These are phyloP conservation scores for Euphrasia arctica DNA, from an alignment of 305 asterid species.

Conservation along the genomic window DNA sequence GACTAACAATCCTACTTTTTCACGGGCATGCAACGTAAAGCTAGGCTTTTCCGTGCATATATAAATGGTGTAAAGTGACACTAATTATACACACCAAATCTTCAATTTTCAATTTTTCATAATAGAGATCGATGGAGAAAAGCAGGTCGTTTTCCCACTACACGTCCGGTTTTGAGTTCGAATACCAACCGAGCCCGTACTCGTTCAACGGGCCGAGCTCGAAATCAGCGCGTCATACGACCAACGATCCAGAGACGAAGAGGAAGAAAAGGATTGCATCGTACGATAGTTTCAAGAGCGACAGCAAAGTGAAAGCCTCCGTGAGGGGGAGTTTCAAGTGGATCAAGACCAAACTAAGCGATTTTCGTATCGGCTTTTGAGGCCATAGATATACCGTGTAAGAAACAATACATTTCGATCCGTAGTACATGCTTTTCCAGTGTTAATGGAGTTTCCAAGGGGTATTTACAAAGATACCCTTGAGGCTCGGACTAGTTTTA, in stretches of 20 bases:
- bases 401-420: neutral
- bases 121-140: constrained; percentile 55
- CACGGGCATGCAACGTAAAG: constrained; percentile 28
- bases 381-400: neutral
- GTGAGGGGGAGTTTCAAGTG: constrained; percentile 74
- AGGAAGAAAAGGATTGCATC: constrained; percentile 83
- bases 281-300: constrained; percentile 60
- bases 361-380: constrained; percentile 42
- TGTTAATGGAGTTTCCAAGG: neutral
- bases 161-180: constrained; percentile 39
- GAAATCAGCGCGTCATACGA: constrained; percentile 17
- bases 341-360: constrained; percentile 68
- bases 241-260: constrained; percentile 60
- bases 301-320: constrained; percentile 72
- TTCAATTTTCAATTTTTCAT: neutral
- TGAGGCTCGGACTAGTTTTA: neutral
- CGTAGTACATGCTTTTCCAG: neutral
- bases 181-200: constrained; percentile 39
- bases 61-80: constrained; percentile 16
- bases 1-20: constrained; percentile 17
- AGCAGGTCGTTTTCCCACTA: constrained; percentile 66
- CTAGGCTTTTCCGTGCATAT: constrained; percentile 19
- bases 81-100: constrained; percentile 1
- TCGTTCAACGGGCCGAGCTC: constrained; percentile 62
- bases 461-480: neutral